phyloP scores from a whole-genome alignment of 2,329 filamentous ascomycete species.

The Phialophora expanda region DNA sequence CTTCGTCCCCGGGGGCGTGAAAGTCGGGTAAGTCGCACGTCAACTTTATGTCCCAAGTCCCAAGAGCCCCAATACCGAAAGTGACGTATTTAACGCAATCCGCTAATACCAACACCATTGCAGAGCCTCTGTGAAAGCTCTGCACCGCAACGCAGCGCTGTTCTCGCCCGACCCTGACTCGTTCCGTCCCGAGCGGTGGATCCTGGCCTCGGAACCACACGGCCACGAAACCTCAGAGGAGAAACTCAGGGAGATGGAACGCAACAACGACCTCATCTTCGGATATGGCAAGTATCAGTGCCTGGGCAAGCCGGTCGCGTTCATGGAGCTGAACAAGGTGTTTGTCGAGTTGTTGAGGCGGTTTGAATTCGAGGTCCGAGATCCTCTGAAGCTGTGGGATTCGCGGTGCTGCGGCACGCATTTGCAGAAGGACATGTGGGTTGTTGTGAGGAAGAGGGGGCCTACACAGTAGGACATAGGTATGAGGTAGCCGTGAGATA shows the following conservation, averaged over 20 bases:
- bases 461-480: too few relatives aligned
- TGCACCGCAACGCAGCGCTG: constrained; percentile 46
- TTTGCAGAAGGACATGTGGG: constrained; percentile 32
- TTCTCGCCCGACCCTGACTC: constrained; percentile 50
- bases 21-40: constrained; percentile 12
- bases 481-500: too few relatives aligned
- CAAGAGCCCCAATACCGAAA: constrained; percentile 45
- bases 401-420: constrained; percentile 27
- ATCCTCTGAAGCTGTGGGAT: constrained; percentile 23
- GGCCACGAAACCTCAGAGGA: constrained; percentile 43
- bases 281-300: constrained; percentile 54
- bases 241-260: constrained; percentile 48
- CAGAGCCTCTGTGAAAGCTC: constrained; percentile 43
- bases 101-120: constrained; percentile 41
- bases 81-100: constrained; percentile 15
- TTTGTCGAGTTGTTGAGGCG: constrained; percentile 47
- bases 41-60: not conserved
- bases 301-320: constrained; percentile 55
- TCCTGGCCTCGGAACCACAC: constrained; percentile 37
- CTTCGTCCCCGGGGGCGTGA: constrained; percentile 53
- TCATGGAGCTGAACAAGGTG: constrained; percentile 58
- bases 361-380: constrained; percentile 28
- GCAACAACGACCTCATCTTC: constrained; percentile 53
- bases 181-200: constrained; percentile 59
- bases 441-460: constrained; percentile 16